These are phyloP conservation scores for Apophysomyces variabilis DNA, from an alignment of 371 early-diverging fungal genomes.

Conservation along the genomic window DNA sequence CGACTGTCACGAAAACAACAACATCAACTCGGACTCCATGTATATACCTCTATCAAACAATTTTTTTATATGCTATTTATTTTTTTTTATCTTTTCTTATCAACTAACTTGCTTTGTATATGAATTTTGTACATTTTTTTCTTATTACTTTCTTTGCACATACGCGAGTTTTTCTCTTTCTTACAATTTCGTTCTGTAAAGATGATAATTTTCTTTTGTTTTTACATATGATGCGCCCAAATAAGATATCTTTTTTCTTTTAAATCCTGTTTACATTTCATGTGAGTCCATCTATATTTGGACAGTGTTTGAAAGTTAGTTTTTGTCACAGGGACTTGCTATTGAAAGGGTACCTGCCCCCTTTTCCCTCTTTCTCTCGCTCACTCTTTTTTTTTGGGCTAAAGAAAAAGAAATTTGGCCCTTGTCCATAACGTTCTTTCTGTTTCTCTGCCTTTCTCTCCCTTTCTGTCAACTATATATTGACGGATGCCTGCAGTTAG, in stretches of 20 bases:
- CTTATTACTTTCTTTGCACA: not conserved
- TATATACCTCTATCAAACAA: not conserved
- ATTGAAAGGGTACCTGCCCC: not conserved
- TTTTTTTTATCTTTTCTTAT: not conserved
- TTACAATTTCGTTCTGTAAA: not conserved
- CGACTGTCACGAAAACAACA: not conserved
- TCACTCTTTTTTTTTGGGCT: no score
- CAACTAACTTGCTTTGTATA: not conserved
- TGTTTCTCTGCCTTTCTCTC: no score
- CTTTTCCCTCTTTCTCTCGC: no score
- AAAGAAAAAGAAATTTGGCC: no score
- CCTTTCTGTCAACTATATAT: no score
- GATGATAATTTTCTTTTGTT: not conserved
- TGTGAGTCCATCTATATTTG: not conserved
- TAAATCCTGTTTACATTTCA: not conserved
- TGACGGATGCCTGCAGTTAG: no score
- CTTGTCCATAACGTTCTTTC: no score
- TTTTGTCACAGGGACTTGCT: conserved; percentile 1
- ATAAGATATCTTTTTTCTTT: not conserved
- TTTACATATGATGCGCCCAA: not conserved
- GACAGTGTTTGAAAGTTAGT: not conserved
- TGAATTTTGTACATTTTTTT: conserved; percentile 2
- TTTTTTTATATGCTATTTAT: not conserved
- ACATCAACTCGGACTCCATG: not conserved
- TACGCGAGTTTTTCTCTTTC: not conserved